Evolutionary conservation across 2,329 filamentous ascomycete species (phyloP).

Genomic region (Alternaria angustiovoidea): DNA sequence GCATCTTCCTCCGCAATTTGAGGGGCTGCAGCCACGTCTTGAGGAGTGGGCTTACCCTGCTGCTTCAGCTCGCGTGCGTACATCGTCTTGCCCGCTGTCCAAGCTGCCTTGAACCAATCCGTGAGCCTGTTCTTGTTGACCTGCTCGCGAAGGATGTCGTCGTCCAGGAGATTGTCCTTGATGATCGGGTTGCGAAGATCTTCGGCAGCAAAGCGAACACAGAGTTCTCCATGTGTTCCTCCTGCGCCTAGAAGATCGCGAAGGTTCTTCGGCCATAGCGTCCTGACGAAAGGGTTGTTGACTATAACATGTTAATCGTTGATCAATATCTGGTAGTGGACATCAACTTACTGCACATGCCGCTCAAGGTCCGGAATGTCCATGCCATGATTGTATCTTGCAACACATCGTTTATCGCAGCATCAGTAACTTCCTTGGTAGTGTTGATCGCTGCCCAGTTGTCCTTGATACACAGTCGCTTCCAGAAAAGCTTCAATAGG

Average conservation of each 20-base stretch:
- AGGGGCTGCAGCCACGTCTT: neutral
- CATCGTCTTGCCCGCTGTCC: slow-evolving; percentile 48
- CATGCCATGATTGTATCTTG: slow-evolving; percentile 70
- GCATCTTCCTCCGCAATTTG: slow-evolving; percentile 4
- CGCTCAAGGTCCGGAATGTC: slow-evolving; percentile 70
- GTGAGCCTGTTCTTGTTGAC: slow-evolving; percentile 74
- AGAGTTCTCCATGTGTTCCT: slow-evolving; percentile 66
- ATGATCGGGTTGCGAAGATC: slow-evolving; percentile 72
- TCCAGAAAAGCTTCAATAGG: slow-evolving; percentile 77
- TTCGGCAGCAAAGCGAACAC: slow-evolving; percentile 60
- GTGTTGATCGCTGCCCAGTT: slow-evolving; percentile 85
- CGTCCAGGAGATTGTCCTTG: slow-evolving; percentile 76
- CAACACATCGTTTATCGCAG: slow-evolving; percentile 69
- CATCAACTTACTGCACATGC: slow-evolving; percentile 63
- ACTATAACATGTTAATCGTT: slow-evolving; percentile 23
- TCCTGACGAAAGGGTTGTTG: slow-evolving; percentile 17
- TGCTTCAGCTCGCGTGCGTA: slow-evolving; percentile 34
- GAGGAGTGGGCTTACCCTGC: slow-evolving; percentile 9
- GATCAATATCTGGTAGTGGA: neutral
- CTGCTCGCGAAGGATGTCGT: slow-evolving; percentile 69
- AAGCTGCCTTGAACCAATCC: slow-evolving; percentile 68
- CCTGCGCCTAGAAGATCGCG: slow-evolving; percentile 53
- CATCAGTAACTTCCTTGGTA: slow-evolving; percentile 76
- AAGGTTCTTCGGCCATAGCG: slow-evolving; percentile 33
- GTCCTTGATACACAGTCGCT: slow-evolving; percentile 82